Evolutionary conservation across 2,329 filamentous ascomycete genomes (phyloP), one percentile per base, ranked within the genome.

Genomic region (Cylindrodendrum hubeiense): DNA sequence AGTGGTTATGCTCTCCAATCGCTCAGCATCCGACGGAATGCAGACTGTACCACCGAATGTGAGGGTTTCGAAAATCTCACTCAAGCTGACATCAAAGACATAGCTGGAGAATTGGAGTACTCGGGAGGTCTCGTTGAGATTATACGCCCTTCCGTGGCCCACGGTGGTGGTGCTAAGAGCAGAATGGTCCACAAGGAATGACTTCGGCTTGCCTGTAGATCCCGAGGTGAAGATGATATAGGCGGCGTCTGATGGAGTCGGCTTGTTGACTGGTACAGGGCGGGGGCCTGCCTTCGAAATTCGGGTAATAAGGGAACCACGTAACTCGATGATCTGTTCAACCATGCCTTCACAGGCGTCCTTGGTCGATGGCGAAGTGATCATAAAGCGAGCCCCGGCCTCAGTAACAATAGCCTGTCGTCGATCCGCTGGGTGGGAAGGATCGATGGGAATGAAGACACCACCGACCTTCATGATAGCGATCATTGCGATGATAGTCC

Each of bases 151-250:
- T 21, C 52, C 9, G 9, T 47, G 52, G 54, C 58, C 37, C 41
- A 55, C 15, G 44, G 51, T 55, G 9, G 56, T 59, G 9, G 61
- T 34, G 5, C 54, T 34, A 3, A 58, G 21, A 13, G 49, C 57
- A 12, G 30, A 19, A 17, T 69, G 67, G 13, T 41, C 39, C 15
- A 76, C 56, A 33, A 85, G 79, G 22, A 86, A 83, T 22, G 85
- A 85, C 74, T 88, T 88, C 0, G 86, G 86, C 22, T 78, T 79
- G 12, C 86, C 86, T 0, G 86, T 88, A 37, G 82, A 86, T 30
- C 86, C 86, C 3, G 85, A 87, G 7, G 86, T 88, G 72, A 87
- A 88, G 68, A 87, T 83, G 64, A 85, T 83, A 47, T 77, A 77
- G 2, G 57, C 51, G 4, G 50, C 34, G 28, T 52, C 33, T 0